Base-by-base conservation (phyloP, 1,284 basidiomycete species). In the Puccinia hordei region DNA sequence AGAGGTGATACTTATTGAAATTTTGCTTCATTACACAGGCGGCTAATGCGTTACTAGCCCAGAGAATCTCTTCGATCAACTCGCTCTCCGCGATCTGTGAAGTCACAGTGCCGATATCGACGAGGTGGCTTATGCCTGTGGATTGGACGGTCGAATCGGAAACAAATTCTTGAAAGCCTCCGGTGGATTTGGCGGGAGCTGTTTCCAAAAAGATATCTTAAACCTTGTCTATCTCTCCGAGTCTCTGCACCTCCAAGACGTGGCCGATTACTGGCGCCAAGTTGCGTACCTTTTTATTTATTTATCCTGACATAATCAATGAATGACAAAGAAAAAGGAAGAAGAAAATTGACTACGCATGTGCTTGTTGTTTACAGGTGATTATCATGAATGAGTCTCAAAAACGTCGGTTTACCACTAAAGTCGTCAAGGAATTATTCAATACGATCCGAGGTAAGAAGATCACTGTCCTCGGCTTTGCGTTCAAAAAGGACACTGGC, bases 141-240 rank as follows among this genome's bases (percentile, higher is more conserved):
- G 96, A 44, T 91, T 91, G 83, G 97, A 99, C 87, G 89, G 90
- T 33, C 93, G 97, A 83, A 90, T 99, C 81, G 97, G 97, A 4
- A 90, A 93, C 85, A 96, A 94, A 86, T 99, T 99, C 90, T 89
- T 99, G 85, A 94, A 93, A 86, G 93, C 94, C 53, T 93, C 91
- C 59, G 93, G 95, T 82, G 94, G 96, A n/a, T 99, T 98, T 84
- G 96, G 96, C 83, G 96, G 96, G 49, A 95, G 93, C 51, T 99
- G 97, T 88, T 99, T 99, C 92, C 95, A 98, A 88, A 97, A 97
- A 73, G 96, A 99, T 86, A 98, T 99, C 86, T 90, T 99, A 84
- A 99, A 99, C 88, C 89, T 99, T 81, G 96, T 98, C 74, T 99
- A 99, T 88, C 90, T 98, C 55, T 92, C 91, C 85, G 95, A 98